phyloP scores from a whole-genome alignment of 2,329 filamentous ascomycete genomes.

The Colletotrichum tropicicola region DNA sequence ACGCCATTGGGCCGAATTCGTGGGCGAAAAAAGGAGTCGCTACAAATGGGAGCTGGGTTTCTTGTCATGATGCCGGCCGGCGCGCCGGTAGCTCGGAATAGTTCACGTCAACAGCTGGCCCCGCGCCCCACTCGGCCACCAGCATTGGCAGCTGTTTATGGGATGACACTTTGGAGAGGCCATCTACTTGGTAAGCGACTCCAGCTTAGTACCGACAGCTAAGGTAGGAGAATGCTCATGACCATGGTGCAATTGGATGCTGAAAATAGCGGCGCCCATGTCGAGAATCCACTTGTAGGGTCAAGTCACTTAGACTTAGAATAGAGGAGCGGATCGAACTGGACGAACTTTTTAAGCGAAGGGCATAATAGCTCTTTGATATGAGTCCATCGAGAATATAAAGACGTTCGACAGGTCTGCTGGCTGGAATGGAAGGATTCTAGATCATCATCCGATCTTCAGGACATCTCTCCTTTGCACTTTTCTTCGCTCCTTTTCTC shows the following conservation, averaged over 20 bases:
- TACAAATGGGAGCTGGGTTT: not conserved
- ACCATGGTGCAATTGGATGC: not conserved
- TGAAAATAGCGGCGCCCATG: constrained; percentile 14
- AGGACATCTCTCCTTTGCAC: not conserved
- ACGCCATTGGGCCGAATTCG: not conserved
- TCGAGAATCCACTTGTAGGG: not conserved
- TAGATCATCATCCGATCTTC: not conserved
- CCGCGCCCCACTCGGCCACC: constrained; percentile 1
- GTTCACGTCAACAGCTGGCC: not conserved
- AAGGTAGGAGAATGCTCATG: not conserved
- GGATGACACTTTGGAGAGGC: not conserved
- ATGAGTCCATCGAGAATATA: not conserved
- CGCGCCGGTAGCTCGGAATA: not conserved
- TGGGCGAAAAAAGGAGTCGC: not conserved
- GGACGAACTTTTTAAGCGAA: constrained; percentile 5
- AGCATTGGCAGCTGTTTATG: not conserved
- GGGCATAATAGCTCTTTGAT: not conserved
- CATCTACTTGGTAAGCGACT: constrained; percentile 17
- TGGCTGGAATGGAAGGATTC: not conserved
- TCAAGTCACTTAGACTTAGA: not conserved
- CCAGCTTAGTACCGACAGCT: not conserved
- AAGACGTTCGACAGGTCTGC: not conserved
- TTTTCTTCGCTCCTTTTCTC: not conserved
- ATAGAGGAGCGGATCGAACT: not conserved
- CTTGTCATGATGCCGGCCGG: not conserved